Evolutionary conservation across 257 asterid species (phyloP).

Genomic region (Solanum phureja): DNA sequence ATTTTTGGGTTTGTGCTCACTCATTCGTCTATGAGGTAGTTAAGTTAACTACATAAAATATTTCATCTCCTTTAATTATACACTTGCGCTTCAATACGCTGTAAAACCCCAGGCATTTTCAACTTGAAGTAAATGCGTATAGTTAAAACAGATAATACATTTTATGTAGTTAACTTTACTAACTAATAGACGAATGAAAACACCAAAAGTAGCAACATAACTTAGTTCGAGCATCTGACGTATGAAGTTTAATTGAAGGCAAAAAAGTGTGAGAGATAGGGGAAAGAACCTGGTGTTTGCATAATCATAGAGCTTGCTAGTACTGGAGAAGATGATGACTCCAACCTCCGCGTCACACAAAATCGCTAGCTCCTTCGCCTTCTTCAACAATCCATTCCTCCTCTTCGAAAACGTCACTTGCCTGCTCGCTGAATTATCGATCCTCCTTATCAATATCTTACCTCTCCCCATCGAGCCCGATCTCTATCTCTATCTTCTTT

Average conservation of each 20-base stretch:
- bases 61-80: neutral
- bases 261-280: neutral
- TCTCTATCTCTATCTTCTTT: neutral
- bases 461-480: neutral
- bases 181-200: neutral
- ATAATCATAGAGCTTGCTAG: constrained; percentile 3
- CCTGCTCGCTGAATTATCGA: constrained; percentile 2
- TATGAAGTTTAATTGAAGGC: neutral
- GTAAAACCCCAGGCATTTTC: neutral
- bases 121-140: neutral
- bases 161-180: neutral
- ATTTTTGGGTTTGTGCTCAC: neutral
- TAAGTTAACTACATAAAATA: neutral
- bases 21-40: neutral
- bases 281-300: neutral
- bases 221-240: neutral
- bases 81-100: fast-evolving
- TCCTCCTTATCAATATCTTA: constrained; percentile 1
- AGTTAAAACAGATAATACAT: neutral
- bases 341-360: constrained; percentile 3
- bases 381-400: neutral
- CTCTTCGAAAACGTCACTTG: constrained; percentile 1
- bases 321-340: constrained; percentile 1
- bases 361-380: neutral
- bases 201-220: neutral